Evolutionary conservation across 345 rosid genomes (phyloP).

Genomic region (Gossypium raimondii): DNA sequence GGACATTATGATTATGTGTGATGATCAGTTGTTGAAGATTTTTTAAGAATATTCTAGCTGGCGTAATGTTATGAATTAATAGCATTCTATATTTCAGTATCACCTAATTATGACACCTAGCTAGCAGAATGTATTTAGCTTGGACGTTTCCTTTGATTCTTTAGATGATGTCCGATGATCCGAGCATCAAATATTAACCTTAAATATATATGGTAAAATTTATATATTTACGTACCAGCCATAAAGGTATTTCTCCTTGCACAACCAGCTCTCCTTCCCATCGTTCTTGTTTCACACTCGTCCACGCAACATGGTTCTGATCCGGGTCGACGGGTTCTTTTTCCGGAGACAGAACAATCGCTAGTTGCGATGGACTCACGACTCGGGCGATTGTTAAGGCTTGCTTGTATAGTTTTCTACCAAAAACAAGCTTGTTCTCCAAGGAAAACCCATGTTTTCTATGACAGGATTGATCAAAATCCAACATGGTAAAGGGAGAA

Average conservation of each 20-base stretch:
- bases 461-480: constrained; percentile 16
- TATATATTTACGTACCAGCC: constrained; percentile 63
- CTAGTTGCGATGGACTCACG: not conserved
- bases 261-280: constrained; percentile 29
- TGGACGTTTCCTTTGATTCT: too few species aligned
- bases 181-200: too few species aligned
- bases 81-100: too few species aligned
- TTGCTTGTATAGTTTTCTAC: constrained; percentile 15
- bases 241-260: constrained; percentile 72
- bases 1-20: not conserved
- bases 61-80: too few species aligned
- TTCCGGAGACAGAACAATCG: not conserved
- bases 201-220: too few species aligned
- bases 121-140: not conserved
- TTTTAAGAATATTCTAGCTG: too few species aligned
- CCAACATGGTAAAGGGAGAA: constrained; percentile 18
- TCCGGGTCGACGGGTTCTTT: not conserved
- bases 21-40: not conserved
- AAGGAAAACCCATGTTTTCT: constrained; percentile 14
- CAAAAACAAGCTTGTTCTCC: not conserved
- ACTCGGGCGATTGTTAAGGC: not conserved
- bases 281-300: constrained; percentile 13
- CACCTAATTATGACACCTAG: too few species aligned
- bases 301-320: constrained; percentile 9
- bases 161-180: too few species aligned